Percentiles rank a stretch among this genome's conserved stretches.
Evolutionary conservation across 192 early-diverging fungal genomes (phyloP).

Genomic region (Rhizophagus clarus): DNA sequence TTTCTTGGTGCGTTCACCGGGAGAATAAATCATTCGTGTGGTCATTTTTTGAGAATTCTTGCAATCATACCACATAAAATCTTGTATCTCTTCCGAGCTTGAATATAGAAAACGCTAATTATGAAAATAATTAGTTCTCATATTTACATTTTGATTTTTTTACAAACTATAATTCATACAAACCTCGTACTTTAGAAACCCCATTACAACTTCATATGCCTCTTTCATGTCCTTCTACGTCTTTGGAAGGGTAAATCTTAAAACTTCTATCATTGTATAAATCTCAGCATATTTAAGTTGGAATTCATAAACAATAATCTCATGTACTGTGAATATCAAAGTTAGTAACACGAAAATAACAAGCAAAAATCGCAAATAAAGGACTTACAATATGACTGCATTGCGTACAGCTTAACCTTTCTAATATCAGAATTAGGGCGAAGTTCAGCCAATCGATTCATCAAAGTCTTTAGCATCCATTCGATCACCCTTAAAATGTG

Average conservation of each 20-base stretch:
- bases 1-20: neutral
- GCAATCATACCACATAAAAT: neutral
- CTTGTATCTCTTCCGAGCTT: conserved; percentile 18
- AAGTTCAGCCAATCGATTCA: conserved; percentile 20
- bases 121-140: neutral
- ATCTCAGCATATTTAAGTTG: conserved; percentile 18
- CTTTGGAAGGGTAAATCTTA: conserved; percentile 22
- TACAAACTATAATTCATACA: conserved; percentile 14
- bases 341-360: conserved; percentile 26
- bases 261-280: conserved; percentile 19
- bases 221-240: conserved; percentile 18
- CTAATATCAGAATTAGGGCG: conserved; percentile 17
- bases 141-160: conserved; percentile 13
- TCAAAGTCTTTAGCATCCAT: conserved; percentile 24
- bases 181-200: conserved; percentile 19
- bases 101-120: conserved; percentile 16
- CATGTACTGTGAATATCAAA: conserved; percentile 25
- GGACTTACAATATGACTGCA: conserved; percentile 26
- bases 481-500: conserved; percentile 12
- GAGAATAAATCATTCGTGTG: neutral
- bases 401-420: conserved; percentile 8
- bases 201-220: neutral
- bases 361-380: neutral
- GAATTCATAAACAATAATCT: conserved; percentile 23
- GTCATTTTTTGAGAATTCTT: neutral